Base-by-base conservation (phyloP, 2,329 filamentous ascomycete genomes). In the Stachybotrys echinatus region DNA sequence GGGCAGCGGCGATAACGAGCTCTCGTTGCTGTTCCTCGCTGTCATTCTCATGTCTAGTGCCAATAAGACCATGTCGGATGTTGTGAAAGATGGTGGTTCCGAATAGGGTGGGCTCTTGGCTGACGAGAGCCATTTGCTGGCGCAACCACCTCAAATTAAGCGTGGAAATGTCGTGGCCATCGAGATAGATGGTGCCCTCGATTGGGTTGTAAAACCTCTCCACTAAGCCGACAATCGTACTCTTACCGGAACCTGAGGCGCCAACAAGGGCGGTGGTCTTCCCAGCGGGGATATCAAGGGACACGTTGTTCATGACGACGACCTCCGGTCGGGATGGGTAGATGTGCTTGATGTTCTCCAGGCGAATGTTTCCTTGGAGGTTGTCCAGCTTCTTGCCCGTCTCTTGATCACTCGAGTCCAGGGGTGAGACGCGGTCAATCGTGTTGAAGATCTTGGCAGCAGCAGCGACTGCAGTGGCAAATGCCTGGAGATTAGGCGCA, bases 151-250 rank as follows among this genome's bases (percentile, higher is more conserved):
- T 83, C 34, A 97, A 77, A 62, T 97, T 97, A 46, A 97, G 74
- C 1, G 77, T 86, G 60, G 81, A 82, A 50, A 96, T 84, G 64
- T 95, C 87, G 57, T 86, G 83, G 7, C 88, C 92, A 64, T 97
- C 94, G 12, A 99, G 74, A 52, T 85, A 78, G 1, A 97, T 84
- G 19, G 80, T 71, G 20, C 94, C 94, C 23, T 80, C 80, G 31
- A 96, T 88, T 0, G 92, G 92, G 50, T 92, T 84, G 65, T 99
- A 99, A 67, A 97, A 97, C 18, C 94, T 83, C 70, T 97, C 92
- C 2, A 97, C 84, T 19, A 99, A 76, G 12, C 92, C 92, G 23
- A 97, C 87, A 54, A 97, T 92, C 0, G 94, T 97, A 61, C 87
- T 92, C 71, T 97, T 99, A 45, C 94, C 94, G 38, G 88, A 95